Percentiles rank a stretch among this genome's conserved stretches.
phyloP scores from a whole-genome alignment of 1,284 basidiomycete species.

The Agroathelia rolfsii region DNA sequence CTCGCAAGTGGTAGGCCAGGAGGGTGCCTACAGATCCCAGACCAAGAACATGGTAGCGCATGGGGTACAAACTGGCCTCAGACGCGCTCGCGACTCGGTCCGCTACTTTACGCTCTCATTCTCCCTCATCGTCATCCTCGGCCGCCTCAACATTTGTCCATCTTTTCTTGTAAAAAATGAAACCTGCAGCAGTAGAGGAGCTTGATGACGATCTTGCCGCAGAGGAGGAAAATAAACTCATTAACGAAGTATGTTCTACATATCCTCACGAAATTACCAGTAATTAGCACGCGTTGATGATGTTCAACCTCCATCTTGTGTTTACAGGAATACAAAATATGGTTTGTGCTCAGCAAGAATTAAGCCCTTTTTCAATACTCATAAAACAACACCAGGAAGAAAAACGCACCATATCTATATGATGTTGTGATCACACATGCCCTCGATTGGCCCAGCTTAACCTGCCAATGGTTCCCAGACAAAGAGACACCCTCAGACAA shows the following conservation, averaged over 20 bases:
- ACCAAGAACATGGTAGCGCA: constrained; percentile 71
- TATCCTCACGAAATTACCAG: constrained; percentile 9
- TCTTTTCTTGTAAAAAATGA: too few species aligned
- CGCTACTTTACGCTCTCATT: background rate
- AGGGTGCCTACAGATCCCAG: constrained; percentile 77
- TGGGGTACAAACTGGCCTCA: constrained; percentile 22
- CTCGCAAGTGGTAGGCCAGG: constrained; percentile 69
- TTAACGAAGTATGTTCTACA: constrained; percentile 68
- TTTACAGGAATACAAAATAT: constrained; percentile 72
- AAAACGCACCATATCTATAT: constrained; percentile 95
- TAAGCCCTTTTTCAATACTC: background rate
- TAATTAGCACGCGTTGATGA: constrained; percentile 8
- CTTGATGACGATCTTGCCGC: constrained; percentile 74
- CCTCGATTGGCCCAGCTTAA: constrained; percentile 95
- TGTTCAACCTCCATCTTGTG: constrained; percentile 6
- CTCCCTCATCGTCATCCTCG: constrained; percentile 1
- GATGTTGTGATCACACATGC: constrained; percentile 97
- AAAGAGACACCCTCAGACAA: constrained; percentile 86
- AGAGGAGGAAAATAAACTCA: constrained; percentile 83
- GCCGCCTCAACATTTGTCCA: too few species aligned
- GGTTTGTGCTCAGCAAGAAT: constrained; percentile 30
- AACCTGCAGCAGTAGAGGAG: constrained; percentile 56
- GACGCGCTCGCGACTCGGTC: background rate
- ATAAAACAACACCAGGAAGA: constrained; percentile 58
- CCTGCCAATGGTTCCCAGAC: constrained; percentile 99